Conservation (phyloP, 257 asterid species). For the Rauvolfia tetraphylla region DNA sequence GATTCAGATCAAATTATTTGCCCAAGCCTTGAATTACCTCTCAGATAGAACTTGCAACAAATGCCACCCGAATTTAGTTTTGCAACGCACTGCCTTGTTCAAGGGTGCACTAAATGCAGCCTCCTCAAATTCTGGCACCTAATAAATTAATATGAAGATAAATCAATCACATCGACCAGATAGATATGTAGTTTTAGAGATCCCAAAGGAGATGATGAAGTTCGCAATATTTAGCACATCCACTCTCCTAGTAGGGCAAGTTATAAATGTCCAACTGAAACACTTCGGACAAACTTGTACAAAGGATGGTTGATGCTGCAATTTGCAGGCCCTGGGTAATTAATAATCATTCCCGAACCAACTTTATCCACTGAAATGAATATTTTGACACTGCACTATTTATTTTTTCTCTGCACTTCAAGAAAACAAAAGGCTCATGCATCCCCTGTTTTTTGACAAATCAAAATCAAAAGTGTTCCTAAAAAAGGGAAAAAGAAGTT, state of each 20-base stretch:
- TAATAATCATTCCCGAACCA: background rate
- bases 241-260: background rate
- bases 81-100: conserved; percentile 73
- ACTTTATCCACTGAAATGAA: background rate
- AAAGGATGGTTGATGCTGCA: background rate
- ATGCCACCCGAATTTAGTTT: conserved; percentile 96
- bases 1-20: conserved; percentile 1
- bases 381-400: background rate
- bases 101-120: conserved; percentile 78
- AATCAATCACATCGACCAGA: background rate
- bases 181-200: background rate
- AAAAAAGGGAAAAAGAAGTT: background rate
- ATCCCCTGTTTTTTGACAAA: background rate
- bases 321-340: background rate
- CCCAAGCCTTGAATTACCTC: conserved; percentile 44
- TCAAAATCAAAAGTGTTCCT: background rate
- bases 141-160: conserved; percentile 14
- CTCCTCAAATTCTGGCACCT: conserved; percentile 98
- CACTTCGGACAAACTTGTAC: background rate
- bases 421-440: background rate
- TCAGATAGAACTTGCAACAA: conserved; percentile 89
- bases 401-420: background rate
- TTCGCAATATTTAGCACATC: too few species aligned
- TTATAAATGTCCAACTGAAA: background rate
- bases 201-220: background rate